Base-by-base conservation (phyloP, 163 green algal species). In the Scenedesmus sp. region DNA sequence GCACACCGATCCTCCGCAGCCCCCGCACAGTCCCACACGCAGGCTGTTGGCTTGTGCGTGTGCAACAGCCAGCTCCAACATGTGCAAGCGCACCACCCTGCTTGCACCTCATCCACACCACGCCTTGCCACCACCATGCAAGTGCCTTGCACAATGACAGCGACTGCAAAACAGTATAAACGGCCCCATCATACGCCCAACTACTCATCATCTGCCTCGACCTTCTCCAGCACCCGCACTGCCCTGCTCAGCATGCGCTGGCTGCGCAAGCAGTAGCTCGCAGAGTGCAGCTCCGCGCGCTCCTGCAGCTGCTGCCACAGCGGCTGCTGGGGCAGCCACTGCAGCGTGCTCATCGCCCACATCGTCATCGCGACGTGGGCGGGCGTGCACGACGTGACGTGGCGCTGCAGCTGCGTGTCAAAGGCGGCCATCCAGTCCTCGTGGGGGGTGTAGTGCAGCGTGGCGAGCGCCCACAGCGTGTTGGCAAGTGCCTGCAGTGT, bases 401-500 rank as follows among this genome's bases (percentile, higher is more conserved):
- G 81, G 33, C 72, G 68, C 46, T 68, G 43, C 35, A 89, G 68
- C 46, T 86, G 89, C 15, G 37, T 42, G 26, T 85, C 51, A 30
- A 68, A 85, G 24, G 89, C 61, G 6, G n/a, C 51, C 81, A 92
- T 81, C 81, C 81, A 92, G 16, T 44, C 68, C 40, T 86, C 70
- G 24, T 40, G 24, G 10, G 89, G 89, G 7, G 15, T 59, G 82
- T 89, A 89, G 70, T 86, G 61, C 22, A 93, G 65, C 35, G 85
- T 91, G 7, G 90, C 92, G 30, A 93, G 53, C 12, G 92, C 46
- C 92, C 92, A 94, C 5, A 92, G 65, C 35, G 86, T 93, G 92
- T 94, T 94, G 61, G 87, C 46, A 15, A 94, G 76, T 0, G 83
- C 89, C 87, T 94, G 72, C 42, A 22, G 42, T 42, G 59, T 26